phyloP scores from a whole-genome alignment of 2,329 filamentous ascomycete genomes.

The Penicillium sp. region DNA sequence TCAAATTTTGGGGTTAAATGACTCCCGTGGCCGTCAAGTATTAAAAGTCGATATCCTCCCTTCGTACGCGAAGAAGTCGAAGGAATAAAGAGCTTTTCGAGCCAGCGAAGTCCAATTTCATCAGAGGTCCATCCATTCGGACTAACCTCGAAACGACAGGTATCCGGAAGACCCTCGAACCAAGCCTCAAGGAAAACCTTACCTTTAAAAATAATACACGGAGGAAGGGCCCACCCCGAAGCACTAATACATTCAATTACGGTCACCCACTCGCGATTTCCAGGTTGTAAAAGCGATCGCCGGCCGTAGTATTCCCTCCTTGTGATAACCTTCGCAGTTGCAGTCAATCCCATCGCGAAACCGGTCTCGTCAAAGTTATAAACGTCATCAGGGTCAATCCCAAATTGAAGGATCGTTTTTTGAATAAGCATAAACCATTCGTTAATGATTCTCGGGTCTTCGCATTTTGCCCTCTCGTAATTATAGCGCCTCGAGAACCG shows the following conservation, averaged over 20 bases:
- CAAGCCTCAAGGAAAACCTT: no score
- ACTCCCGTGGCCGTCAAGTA: neutral
- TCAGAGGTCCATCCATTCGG: neutral
- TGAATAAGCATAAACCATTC: neutral
- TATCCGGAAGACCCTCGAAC: no score
- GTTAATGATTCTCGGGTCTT: conserved; percentile 4
- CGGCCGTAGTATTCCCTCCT: neutral
- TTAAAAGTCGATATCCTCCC: neutral
- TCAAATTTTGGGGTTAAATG: neutral
- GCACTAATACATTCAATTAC: neutral
- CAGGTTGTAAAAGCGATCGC: neutral
- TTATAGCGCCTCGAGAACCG: conserved; percentile 7
- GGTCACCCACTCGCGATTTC: neutral
- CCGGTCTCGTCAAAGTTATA: neutral
- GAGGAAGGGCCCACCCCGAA: neutral
- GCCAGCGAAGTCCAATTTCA: neutral
- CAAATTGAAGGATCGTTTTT: neutral
- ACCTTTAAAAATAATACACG: no score
- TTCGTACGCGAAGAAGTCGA: neutral
- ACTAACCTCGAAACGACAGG: no score
- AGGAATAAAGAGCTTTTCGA: neutral
- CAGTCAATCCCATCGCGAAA: neutral
- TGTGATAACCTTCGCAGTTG: neutral
- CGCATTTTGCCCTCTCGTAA: conserved; percentile 10
- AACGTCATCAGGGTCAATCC: neutral